A percentile compares a stretch with the other conserved stretches of the same genome.
These are phyloP conservation scores for Talaromyces atroroseus DNA, from an alignment of 2,329 filamentous ascomycete species.

Conservation along the genomic window DNA sequence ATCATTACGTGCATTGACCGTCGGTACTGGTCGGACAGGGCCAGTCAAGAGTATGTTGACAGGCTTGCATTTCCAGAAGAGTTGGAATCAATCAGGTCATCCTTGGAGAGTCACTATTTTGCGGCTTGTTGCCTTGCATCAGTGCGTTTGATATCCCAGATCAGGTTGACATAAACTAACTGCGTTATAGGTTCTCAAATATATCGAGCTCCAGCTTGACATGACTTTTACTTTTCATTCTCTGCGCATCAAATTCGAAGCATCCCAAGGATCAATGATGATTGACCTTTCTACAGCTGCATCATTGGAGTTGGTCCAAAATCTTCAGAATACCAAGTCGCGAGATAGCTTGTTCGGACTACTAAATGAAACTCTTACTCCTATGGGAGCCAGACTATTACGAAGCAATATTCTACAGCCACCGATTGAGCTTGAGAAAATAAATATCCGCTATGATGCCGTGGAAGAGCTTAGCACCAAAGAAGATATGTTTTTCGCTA, in stretches of 20 bases:
- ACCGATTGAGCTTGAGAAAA: conserved; percentile 63
- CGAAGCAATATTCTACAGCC: conserved; percentile 85
- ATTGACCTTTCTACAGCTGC: conserved; percentile 85
- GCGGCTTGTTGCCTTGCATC: conserved; percentile 80
- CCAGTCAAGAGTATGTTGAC: conserved; percentile 71
- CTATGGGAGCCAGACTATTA: conserved; percentile 81
- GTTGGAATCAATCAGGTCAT: conserved; percentile 71
- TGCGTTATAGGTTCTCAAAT: conserved; percentile 64
- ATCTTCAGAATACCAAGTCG: conserved; percentile 69
- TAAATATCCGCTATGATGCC: conserved; percentile 71
- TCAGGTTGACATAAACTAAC: conserved; percentile 15
- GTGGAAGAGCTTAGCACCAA: conserved; percentile 74
- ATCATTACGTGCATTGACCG: conserved; percentile 64
- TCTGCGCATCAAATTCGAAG: conserved; percentile 77
- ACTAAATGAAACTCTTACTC: conserved; percentile 76
- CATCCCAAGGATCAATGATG: conserved; percentile 90
- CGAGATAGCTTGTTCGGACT: conserved; percentile 79
- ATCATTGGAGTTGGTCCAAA: conserved; percentile 86
- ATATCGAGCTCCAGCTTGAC: conserved; percentile 64
- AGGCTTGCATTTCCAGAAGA: conserved; percentile 75
- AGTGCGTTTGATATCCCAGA: conserved; percentile 47
- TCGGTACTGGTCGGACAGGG: conserved; percentile 74
- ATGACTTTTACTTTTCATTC: conserved; percentile 71
- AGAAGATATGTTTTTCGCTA: conserved; percentile 76
- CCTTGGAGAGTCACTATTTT: conserved; percentile 77